phyloP scores from a whole-genome alignment of 2,329 filamentous ascomycete genomes.

The Nakataea oryzae region DNA sequence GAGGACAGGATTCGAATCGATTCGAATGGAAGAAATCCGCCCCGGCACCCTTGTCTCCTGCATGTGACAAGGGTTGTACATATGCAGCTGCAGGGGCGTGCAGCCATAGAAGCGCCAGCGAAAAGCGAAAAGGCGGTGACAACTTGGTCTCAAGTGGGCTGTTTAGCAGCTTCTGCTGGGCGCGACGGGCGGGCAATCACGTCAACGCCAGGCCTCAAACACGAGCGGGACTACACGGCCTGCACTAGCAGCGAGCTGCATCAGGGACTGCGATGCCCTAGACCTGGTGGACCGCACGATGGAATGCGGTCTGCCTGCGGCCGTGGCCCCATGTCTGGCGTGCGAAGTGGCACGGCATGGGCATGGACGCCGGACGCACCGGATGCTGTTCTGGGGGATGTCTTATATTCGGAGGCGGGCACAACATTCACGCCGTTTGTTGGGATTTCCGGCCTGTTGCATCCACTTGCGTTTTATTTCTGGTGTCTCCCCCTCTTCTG shows the following conservation, averaged over 20 bases:
- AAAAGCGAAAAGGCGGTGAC: background rate
- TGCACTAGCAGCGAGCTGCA: background rate
- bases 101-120: background rate
- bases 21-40: background rate
- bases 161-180: background rate
- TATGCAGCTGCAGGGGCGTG: slow-evolving; percentile 1
- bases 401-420: background rate
- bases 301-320: no score
- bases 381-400: background rate
- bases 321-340: background rate
- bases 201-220: background rate
- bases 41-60: background rate
- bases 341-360: background rate
- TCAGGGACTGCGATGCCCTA: background rate
- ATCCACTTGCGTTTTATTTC: background rate
- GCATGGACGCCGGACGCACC: background rate
- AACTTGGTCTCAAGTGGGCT: background rate
- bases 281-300: background rate
- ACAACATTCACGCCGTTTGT: background rate
- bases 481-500: background rate
- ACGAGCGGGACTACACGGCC: background rate
- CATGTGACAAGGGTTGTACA: background rate
- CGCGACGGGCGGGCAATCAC: background rate
- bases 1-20: background rate
- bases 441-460: background rate